Evolutionary conservation across 345 rosid genomes (phyloP), one percentile per base, ranked within the genome.

Genomic region (Psidium friedrichsthalianum): DNA sequence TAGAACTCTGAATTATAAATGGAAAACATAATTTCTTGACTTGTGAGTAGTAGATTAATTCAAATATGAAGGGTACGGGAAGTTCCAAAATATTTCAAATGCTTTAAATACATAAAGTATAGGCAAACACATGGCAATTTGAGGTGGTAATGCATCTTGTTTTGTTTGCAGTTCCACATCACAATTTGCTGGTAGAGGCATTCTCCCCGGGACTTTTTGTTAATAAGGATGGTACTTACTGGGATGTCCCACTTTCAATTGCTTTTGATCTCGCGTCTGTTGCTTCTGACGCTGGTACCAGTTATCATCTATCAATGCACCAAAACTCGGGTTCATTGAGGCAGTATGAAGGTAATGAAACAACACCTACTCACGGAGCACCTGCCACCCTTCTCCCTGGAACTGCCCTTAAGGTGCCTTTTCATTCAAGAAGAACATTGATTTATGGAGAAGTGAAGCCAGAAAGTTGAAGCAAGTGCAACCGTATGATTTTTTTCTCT

Each of bases 211-310:
- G 94, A 86, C 92, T 96, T 47, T 96, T 91, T 89, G 91, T 92
- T 57, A 98, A 92, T 88, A 89, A 91, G 84, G 82, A 84, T 83
- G 93, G 93, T 88, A 91, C 90, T 81, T 95, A 95, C 80, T 96
- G 98, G 99, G 98, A 97, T 87, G 93, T 96, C 29, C 98, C 98
- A 5, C 90, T 94, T 25, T 93, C 95, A 24, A 57, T 90, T 93
- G 93, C 94, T 57, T 53, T 91, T 87, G 98, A 96, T 92, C 85
- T 92, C 83, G 96, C 95, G 42, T 96, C 99, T 69, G 87, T 94
- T 88, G 88, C 95, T 86, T 90, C 93, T 74, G 92, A 90, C 25
- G 92, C 94, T 74, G 95, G 98, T 89, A 82, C 87, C 24, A 92
- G 95, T 90, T 93, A 92, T 87, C 98, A 91, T 90, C 89, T 95